Percentiles rank a stretch among this genome's conserved stretches.
Evolutionary conservation across 495 filamentous ascomycete species (phyloP).

Genomic region (Mycothermus thermophilus): DNA sequence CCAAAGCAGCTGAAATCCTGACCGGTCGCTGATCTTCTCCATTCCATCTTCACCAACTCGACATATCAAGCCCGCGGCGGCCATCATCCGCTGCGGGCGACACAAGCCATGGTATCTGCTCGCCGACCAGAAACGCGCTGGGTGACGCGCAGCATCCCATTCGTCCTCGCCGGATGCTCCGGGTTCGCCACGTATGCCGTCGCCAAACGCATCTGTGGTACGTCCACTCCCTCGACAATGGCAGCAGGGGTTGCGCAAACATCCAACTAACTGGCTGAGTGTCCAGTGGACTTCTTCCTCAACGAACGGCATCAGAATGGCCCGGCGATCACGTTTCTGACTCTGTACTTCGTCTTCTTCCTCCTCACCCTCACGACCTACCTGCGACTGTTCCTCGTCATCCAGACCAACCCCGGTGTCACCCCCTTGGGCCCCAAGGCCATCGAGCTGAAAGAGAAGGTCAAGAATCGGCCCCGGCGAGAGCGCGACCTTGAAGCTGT

Average conservation of each 20-base stretch:
- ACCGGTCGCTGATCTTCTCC: too few relatives aligned
- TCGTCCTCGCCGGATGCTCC: slow-evolving; percentile 17
- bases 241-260: background rate
- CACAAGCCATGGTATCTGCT: background rate
- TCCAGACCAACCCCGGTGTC: slow-evolving; percentile 55
- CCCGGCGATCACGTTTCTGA: slow-evolving; percentile 52
- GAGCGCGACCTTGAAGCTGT: slow-evolving; percentile 29
- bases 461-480: slow-evolving; percentile 13
- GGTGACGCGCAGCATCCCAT: slow-evolving; percentile 21
- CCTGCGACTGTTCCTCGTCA: slow-evolving; percentile 48
- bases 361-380: slow-evolving; percentile 53
- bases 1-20: too few relatives aligned
- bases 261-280: background rate
- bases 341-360: slow-evolving; percentile 57
- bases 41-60: too few relatives aligned
- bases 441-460: slow-evolving; percentile 5
- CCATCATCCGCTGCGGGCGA: too few relatives aligned
- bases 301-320: slow-evolving; percentile 34
- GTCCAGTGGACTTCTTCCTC: slow-evolving; percentile 51
- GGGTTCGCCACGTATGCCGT: slow-evolving; percentile 22
- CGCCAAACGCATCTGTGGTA: slow-evolving; percentile 23
- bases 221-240: background rate
- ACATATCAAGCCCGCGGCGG: too few relatives aligned
- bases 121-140: slow-evolving; percentile 22
- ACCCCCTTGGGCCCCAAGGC: slow-evolving; percentile 43